A percentile compares a stretch with the other conserved stretches of the same genome.
Evolutionary conservation across 1,284 basidiomycete species (phyloP).

Genomic region (Wolfiporia cocos): DNA sequence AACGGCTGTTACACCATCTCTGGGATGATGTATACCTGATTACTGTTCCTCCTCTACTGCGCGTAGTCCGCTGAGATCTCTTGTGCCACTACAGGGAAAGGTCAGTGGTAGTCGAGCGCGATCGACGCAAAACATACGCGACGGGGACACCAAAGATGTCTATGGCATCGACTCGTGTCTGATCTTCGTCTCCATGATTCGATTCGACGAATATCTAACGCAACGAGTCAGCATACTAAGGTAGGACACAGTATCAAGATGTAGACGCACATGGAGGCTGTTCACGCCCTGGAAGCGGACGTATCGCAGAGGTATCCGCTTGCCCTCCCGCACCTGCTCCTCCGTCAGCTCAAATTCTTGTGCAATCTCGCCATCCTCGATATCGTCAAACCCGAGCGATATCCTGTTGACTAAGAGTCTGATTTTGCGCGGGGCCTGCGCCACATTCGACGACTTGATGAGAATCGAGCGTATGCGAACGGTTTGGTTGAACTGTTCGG

Average conservation of each 20-base stretch:
- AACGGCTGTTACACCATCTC: no score
- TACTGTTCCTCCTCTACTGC: conserved; percentile 34
- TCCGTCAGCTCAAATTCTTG: conserved; percentile 49
- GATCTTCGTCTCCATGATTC: conserved; percentile 71
- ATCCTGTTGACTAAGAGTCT: conserved; percentile 67
- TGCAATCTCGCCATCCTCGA: conserved; percentile 45
- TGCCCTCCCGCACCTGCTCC: conserved; percentile 50
- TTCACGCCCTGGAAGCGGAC: conserved; percentile 80
- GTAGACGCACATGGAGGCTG: conserved; percentile 55
- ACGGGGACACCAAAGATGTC: conserved; percentile 66
- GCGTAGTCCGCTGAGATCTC: conserved; percentile 48
- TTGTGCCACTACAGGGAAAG: conserved; percentile 38
- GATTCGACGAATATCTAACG: conserved; percentile 71
- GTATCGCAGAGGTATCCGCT: conserved; percentile 56
- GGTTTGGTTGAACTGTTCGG: conserved; percentile 69
- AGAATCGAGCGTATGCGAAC: conserved; percentile 71
- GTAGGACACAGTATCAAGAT: not conserved
- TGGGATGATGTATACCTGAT: no score
- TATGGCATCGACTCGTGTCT: conserved; percentile 73
- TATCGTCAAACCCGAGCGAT: conserved; percentile 63
- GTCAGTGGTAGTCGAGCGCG: conserved; percentile 2
- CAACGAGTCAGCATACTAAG: not conserved
- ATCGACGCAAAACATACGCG: conserved; percentile 39
- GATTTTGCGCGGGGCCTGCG: conserved; percentile 59
- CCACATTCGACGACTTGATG: conserved; percentile 43